Conservation (phyloP, 2,329 filamentous ascomycete species). For the Plectosphaerella sp. region DNA sequence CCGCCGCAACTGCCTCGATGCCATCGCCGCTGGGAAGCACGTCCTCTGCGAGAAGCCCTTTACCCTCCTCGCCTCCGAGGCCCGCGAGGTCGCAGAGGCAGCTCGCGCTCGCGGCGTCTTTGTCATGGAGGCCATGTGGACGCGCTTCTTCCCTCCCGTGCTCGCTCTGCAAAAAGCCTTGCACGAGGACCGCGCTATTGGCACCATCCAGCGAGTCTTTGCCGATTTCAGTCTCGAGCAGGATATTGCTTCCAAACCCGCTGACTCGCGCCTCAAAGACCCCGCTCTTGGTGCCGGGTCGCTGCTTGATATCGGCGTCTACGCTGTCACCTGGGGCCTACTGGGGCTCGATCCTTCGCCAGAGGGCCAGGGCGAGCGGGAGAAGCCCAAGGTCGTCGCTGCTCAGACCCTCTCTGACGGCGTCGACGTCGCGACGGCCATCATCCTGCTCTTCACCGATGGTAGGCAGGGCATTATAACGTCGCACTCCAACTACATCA, state of each 20-base stretch:
- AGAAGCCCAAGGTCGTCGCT: slow-evolving; percentile 27
- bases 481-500: slow-evolving; percentile 25
- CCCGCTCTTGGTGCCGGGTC: slow-evolving; percentile 34
- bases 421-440: slow-evolving; percentile 27
- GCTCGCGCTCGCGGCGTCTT: slow-evolving; percentile 34
- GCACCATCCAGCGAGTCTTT: slow-evolving; percentile 30
- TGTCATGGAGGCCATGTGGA: slow-evolving; percentile 43
- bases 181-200: slow-evolving; percentile 33
- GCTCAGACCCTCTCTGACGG: slow-evolving; percentile 28
- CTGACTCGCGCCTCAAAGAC: slow-evolving; percentile 28
- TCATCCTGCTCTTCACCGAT: slow-evolving; percentile 31
- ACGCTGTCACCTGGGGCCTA: slow-evolving; percentile 34
- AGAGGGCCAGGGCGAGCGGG: slow-evolving; percentile 5
- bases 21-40: slow-evolving; percentile 36
- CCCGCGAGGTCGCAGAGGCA: slow-evolving; percentile 31
- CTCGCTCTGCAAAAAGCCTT: slow-evolving; percentile 26
- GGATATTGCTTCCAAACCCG: slow-evolving; percentile 22
- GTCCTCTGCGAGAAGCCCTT: slow-evolving; percentile 43
- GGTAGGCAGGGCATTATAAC: slow-evolving; percentile 37
- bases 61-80: slow-evolving; percentile 32
- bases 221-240: slow-evolving; percentile 34
- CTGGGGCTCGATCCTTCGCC: slow-evolving; percentile 9
- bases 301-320: slow-evolving; percentile 39
- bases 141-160: slow-evolving; percentile 34
- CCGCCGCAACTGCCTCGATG: slow-evolving; percentile 35